These are phyloP conservation scores for Colletotrichum sp. DNA, from an alignment of 2,329 filamentous ascomycete species.

Conservation along the genomic window DNA sequence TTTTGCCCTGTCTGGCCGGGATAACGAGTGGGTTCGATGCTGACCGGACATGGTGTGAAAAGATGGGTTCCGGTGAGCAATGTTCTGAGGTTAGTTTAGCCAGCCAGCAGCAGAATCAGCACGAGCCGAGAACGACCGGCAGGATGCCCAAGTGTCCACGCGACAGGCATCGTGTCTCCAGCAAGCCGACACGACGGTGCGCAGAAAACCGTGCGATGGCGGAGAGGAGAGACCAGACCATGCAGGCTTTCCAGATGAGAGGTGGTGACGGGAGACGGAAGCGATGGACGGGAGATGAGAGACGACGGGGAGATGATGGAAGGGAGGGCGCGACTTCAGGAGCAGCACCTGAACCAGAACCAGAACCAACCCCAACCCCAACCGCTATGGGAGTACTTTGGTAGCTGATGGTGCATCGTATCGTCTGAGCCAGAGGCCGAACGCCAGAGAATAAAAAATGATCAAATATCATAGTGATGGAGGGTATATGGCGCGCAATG, in stretches of 20 bases:
- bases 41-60: not conserved
- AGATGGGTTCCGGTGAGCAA: not conserved
- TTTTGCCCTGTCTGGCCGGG: not conserved
- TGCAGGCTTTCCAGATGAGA: not conserved
- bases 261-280: not conserved
- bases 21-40: not conserved
- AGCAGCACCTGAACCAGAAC: not conserved
- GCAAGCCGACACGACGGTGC: not conserved
- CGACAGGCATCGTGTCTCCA: slow-evolving; percentile 4
- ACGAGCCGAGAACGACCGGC: not conserved
- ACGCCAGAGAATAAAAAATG: not conserved
- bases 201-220: slow-evolving; percentile 2
- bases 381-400: not conserved
- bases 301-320: not conserved
- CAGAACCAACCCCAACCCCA: not conserved
- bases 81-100: not conserved
- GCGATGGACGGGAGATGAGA: not conserved
- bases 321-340: not conserved
- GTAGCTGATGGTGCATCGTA: not conserved
- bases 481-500: slow-evolving; percentile 20
- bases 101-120: not conserved
- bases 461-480: slow-evolving; percentile 8
- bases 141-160: not conserved
- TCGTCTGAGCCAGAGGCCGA: not conserved
- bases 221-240: not conserved